Evolutionary conservation across 257 asterid species (phyloP).

Genomic region (Penstemon newberryi): DNA sequence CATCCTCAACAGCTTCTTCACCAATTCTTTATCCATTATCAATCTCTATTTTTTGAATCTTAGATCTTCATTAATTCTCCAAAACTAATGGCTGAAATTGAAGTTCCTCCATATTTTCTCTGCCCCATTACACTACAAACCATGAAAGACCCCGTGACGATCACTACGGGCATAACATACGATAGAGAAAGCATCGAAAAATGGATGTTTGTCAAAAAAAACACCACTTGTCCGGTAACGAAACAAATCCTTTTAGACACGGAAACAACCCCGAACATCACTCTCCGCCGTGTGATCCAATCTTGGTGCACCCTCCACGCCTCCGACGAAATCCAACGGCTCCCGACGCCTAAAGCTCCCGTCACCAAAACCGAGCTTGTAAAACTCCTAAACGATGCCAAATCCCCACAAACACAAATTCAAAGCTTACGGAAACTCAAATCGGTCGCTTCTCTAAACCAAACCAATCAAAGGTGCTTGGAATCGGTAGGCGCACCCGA

Average conservation of each 20-base stretch:
- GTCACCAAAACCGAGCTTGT: conserved; percentile 48
- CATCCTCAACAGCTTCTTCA: background rate
- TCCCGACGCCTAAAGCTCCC: conserved; percentile 81
- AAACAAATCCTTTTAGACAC: conserved; percentile 45
- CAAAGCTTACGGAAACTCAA: conserved; percentile 46
- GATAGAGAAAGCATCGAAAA: conserved; percentile 76
- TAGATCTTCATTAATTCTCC: too few relatives aligned
- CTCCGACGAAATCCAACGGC: conserved; percentile 54
- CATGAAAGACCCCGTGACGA: conserved; percentile 84
- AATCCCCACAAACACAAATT: conserved; percentile 39
- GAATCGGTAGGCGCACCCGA: conserved; percentile 60
- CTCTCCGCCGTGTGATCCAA: conserved; percentile 80
- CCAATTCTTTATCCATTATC: conserved; percentile 11
- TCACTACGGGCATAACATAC: conserved; percentile 77
- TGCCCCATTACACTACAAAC: conserved; percentile 77
- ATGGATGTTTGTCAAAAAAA: conserved; percentile 58
- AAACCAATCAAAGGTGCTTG: conserved; percentile 58
- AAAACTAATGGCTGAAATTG: conserved; percentile 45
- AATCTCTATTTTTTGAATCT: background rate
- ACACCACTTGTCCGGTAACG: conserved; percentile 65
- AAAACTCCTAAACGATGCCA: conserved; percentile 50
- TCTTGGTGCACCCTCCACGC: conserved; percentile 82
- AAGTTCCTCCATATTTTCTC: conserved; percentile 68
- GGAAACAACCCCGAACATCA: conserved; percentile 70
- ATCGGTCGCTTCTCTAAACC: conserved; percentile 60